A percentile compares a stretch with the other conserved stretches of the same genome.
These are phyloP conservation scores for Metschnikowia peoriensis DNA, from an alignment of 805 yeast species.

Conservation along the genomic window DNA sequence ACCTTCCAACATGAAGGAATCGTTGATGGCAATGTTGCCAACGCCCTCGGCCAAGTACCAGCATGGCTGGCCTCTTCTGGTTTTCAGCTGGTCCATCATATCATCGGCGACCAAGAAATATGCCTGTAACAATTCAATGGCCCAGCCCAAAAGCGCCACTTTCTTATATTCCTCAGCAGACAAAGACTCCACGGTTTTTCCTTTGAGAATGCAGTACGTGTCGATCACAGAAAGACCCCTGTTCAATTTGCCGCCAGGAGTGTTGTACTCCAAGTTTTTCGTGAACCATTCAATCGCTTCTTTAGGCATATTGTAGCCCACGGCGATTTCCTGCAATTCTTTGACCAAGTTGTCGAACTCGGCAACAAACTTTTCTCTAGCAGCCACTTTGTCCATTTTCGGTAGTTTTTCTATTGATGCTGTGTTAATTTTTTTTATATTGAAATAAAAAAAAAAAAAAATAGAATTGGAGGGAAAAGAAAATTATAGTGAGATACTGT, in stretches of 20 bases:
- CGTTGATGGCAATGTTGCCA: slow-evolving; percentile 93
- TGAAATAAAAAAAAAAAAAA: not conserved
- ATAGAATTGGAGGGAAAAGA: too few species aligned
- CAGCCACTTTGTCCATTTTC: slow-evolving; percentile 31
- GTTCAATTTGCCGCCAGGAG: slow-evolving; percentile 96
- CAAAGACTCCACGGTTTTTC: slow-evolving; percentile 53
- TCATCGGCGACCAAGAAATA: slow-evolving; percentile 97
- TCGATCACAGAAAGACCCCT: slow-evolving; percentile 95
- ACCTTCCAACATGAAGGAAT: slow-evolving; percentile 94
- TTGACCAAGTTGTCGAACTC: slow-evolving; percentile 76
- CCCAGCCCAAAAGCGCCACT: slow-evolving; percentile 92
- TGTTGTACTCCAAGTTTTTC: slow-evolving; percentile 72
- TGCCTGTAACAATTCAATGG: slow-evolving; percentile 91
- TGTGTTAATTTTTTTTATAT: not conserved
- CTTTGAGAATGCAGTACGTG: slow-evolving; percentile 79
- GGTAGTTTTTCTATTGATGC: not conserved
- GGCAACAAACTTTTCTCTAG: slow-evolving; percentile 56
- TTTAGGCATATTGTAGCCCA: slow-evolving; percentile 72
- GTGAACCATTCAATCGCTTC: slow-evolving; percentile 87
- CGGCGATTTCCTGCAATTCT: slow-evolving; percentile 64
- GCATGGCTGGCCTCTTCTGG: slow-evolving; percentile 98
- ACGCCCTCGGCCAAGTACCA: slow-evolving; percentile 86
- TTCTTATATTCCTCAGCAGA: slow-evolving; percentile 69
- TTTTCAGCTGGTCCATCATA: slow-evolving; percentile 95
- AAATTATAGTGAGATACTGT: too few species aligned